Conservation (phyloP, 495 filamentous ascomycete genomes). For the Tuber aestivum region DNA sequence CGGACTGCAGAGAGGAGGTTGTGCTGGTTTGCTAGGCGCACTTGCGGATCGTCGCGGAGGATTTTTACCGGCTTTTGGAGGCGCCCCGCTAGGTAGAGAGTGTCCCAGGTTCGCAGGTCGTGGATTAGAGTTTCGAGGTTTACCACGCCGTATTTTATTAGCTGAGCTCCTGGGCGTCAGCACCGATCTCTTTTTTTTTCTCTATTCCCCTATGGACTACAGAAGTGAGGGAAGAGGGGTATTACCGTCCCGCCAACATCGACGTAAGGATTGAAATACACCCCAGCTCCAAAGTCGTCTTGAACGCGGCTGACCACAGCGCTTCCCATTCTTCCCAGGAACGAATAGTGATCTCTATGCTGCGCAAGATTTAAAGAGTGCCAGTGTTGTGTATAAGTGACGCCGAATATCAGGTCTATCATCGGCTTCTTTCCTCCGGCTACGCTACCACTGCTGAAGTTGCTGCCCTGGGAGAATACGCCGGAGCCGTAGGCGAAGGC, state of each 20-base stretch:
- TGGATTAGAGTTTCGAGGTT: conserved; percentile 79
- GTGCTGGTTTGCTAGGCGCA: conserved; percentile 88
- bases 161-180: conserved; percentile 21
- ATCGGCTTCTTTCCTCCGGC: conserved; percentile 56
- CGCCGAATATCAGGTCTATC: conserved; percentile 98
- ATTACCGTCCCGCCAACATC: conserved; percentile 77
- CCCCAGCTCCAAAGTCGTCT: conserved; percentile 81
- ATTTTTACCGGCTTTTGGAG: conserved; percentile 98
- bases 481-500: conserved; percentile 96
- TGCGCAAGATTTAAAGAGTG: conserved; percentile 83
- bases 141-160: conserved; percentile 97
- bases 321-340: conserved; percentile 75
- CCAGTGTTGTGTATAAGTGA: conserved; percentile 93
- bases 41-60: conserved; percentile 81
- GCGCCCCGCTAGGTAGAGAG: conserved; percentile 86
- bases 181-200: neutral
- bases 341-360: conserved; percentile 88
- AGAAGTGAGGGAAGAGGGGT: neutral
- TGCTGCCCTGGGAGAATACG: conserved; percentile 76
- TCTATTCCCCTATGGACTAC: neutral
- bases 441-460: conserved; percentile 45
- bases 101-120: conserved; percentile 84
- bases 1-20: conserved; percentile 88
- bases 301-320: conserved; percentile 75
- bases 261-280: conserved; percentile 95